Evolutionary conservation across 805 yeast genomes (phyloP).

Genomic region (Myxozyma udenii): DNA sequence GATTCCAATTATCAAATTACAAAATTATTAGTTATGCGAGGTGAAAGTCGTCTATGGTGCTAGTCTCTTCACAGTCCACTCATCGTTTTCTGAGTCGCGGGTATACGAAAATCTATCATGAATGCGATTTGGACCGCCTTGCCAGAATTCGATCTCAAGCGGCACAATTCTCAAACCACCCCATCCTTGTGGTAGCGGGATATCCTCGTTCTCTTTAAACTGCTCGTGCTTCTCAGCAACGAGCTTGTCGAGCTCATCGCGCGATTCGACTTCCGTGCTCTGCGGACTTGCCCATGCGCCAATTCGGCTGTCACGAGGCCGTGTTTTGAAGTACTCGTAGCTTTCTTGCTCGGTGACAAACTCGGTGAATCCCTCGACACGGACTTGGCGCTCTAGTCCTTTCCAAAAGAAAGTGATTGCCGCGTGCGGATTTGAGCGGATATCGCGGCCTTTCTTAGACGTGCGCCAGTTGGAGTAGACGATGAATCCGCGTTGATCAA

Average conservation of each 20-base stretch:
- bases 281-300: constrained; percentile 99
- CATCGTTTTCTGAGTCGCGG: constrained; percentile 15
- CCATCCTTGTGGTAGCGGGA: constrained; percentile 94
- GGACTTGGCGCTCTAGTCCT: constrained; percentile 81
- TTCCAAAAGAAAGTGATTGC: constrained; percentile 92
- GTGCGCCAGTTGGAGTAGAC: constrained; percentile 89
- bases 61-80: constrained; percentile 20
- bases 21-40: not conserved
- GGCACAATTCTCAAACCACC: constrained; percentile 91
- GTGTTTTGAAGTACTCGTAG: constrained; percentile 71
- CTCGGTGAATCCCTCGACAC: constrained; percentile 85
- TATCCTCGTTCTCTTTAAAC: constrained; percentile 59
- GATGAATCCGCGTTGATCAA: constrained; percentile 74
- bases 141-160: constrained; percentile 93
- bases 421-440: constrained; percentile 69
- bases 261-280: constrained; percentile 53
- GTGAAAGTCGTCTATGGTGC: constrained; percentile 13
- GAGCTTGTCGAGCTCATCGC: constrained; percentile 61
- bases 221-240: constrained; percentile 50
- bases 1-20: not conserved
- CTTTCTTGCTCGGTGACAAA: constrained; percentile 69
- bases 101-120: constrained; percentile 68
- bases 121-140: constrained; percentile 83
- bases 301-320: constrained; percentile 89
- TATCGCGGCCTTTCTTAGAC: constrained; percentile 76